Evolutionary conservation across 371 early-diverging fungal genomes (phyloP), one percentile per base, ranked within the genome.

Genomic region (Mortierella sp.): DNA sequence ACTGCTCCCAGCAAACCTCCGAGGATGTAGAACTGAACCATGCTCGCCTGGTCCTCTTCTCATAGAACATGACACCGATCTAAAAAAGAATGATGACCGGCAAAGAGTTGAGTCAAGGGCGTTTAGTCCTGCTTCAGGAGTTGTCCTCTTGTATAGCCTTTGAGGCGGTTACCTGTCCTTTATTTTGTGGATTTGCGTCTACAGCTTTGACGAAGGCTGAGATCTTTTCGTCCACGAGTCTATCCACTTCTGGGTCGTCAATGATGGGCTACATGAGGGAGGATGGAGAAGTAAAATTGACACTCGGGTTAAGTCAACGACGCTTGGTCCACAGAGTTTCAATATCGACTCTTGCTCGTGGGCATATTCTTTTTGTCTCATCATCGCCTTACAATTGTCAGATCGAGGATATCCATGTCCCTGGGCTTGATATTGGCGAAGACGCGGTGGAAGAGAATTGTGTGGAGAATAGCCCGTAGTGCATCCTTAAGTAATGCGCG

Each of bases 1-100:
- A 95, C 67, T 91, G 90, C 80, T 96, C 96, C 96, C 96, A 96
- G 68, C 94, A 91, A 5, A 93, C 89, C 37, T 90, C 89, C 46
- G 94, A 93, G 50, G 94, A 91, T 9, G 93, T 81, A 50, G 87
- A 93, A 59, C 87, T 84, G 57, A 92, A 94, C 95, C 93, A 93
- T 19, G 88, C 89, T 69, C 90, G 91, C 65, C 92, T 94, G 32
- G 90, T 79, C 58, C 90, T 81, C 58, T 92, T 90, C 57, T 94
- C 93, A 34, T 90, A 91, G 70, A 94, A 95, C 72, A 88, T 81
- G 19, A 96, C 79, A 5, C 91, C 89, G 7, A 91, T 81, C 81
- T 90, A 79, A 37, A n/a, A n/a, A n/a, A n/a, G n/a, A n/a, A n/a
- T n/a, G n/a, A n/a, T n/a, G n/a, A n/a, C n/a, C n/a, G n/a, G n/a